phyloP scores from a whole-genome alignment of 805 yeast genomes.

The Zygotorulaspora florentina region DNA sequence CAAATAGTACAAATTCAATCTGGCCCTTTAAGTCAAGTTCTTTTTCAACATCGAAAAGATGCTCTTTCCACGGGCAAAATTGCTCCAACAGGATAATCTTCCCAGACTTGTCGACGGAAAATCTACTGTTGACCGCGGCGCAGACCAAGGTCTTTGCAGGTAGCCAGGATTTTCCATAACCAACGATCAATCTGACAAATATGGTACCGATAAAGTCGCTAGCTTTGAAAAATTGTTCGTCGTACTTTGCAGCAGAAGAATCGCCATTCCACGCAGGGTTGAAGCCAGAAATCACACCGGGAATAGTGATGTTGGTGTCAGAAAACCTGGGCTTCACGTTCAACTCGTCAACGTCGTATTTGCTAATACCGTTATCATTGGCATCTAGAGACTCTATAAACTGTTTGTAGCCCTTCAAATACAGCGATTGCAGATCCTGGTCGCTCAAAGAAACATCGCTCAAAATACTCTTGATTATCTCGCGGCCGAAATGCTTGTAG shows the following conservation, averaged over 20 bases:
- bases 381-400: constrained; percentile 93
- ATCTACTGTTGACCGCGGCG: constrained; percentile 59
- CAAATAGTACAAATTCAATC: constrained; percentile 72
- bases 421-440: constrained; percentile 57
- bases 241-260: constrained; percentile 60
- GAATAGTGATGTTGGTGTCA: constrained; percentile 69
- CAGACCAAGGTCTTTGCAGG: constrained; percentile 81
- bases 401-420: constrained; percentile 73
- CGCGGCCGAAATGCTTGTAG: constrained; percentile 79
- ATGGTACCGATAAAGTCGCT: constrained; percentile 79
- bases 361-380: constrained; percentile 87
- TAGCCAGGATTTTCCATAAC: constrained; percentile 81
- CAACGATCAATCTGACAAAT: constrained; percentile 61
- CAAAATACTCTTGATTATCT: constrained; percentile 50
- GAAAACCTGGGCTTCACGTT: constrained; percentile 57
- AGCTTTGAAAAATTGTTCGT: constrained; percentile 63
- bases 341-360: constrained; percentile 44
- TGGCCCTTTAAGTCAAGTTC: constrained; percentile 51
- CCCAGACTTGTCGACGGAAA: constrained; percentile 60
- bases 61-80: constrained; percentile 95
- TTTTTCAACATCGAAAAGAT: constrained; percentile 68
- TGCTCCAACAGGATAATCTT: constrained; percentile 67
- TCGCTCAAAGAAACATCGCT: constrained; percentile 22
- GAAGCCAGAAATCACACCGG: constrained; percentile 69
- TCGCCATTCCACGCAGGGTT: constrained; percentile 84